Evolutionary conservation across 2,329 filamentous ascomycete species (phyloP).

Genomic region (Dactylellina drechsleri): DNA sequence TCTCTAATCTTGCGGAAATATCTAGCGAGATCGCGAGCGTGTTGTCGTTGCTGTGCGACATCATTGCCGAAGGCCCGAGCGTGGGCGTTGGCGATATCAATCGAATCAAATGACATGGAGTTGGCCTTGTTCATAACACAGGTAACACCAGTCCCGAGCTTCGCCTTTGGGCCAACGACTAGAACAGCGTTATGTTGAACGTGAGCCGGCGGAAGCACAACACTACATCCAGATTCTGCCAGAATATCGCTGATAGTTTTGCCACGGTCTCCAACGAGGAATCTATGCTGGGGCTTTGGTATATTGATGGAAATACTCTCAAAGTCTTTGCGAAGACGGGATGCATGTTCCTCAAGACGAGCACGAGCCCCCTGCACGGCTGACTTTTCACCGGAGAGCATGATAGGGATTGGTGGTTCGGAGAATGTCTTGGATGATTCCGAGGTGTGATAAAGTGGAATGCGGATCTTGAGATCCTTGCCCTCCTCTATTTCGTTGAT

Average conservation of each 20-base stretch:
- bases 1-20: constrained; percentile 86
- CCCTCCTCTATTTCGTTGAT: constrained; percentile 75
- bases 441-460: constrained; percentile 67
- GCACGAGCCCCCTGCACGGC: constrained; percentile 82
- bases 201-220: constrained; percentile 79
- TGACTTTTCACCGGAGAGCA: constrained; percentile 83
- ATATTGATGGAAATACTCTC: constrained; percentile 84
- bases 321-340: constrained; percentile 77
- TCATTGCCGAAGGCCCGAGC: constrained; percentile 76
- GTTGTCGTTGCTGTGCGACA: constrained; percentile 65
- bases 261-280: constrained; percentile 87
- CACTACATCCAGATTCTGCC: constrained; percentile 85
- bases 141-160: constrained; percentile 78
- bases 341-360: constrained; percentile 80
- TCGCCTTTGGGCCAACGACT: constrained; percentile 80
- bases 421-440: constrained; percentile 56
- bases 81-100: constrained; percentile 84
- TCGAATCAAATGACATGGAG: constrained; percentile 80
- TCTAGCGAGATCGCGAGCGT: constrained; percentile 85
- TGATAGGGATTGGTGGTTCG: constrained; percentile 67
- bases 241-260: constrained; percentile 86
- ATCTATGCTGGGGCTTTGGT: constrained; percentile 79
- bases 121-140: constrained; percentile 88
- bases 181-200: constrained; percentile 85
- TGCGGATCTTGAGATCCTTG: constrained; percentile 80